These are phyloP conservation scores for Amanita exitialis DNA, from an alignment of 768 basidiomycete species.

Conservation along the genomic window DNA sequence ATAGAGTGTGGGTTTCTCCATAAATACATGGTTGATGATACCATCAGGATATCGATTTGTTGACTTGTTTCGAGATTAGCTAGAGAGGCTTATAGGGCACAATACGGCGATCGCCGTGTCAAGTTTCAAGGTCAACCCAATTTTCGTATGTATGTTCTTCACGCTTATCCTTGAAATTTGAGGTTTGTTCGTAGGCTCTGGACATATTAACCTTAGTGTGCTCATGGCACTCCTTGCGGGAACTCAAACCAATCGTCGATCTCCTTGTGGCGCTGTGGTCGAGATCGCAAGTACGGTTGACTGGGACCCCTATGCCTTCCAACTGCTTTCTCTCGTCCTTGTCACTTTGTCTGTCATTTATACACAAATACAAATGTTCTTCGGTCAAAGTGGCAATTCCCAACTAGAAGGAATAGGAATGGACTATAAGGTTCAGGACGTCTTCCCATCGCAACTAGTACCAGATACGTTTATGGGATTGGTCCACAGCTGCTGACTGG, in stretches of 20 bases:
- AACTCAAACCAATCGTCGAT: not conserved
- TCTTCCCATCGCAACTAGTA: not conserved
- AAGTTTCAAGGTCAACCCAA: too few species aligned
- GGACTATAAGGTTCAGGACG: not conserved
- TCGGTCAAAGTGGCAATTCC: conserved; percentile 5
- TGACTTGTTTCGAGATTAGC: too few species aligned
- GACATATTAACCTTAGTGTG: too few species aligned
- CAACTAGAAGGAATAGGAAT: not conserved
- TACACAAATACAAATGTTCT: conserved; percentile 19
- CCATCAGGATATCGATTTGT: too few species aligned
- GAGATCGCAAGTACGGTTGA: not conserved
- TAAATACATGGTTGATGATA: too few species aligned
- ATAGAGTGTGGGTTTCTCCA: too few species aligned
- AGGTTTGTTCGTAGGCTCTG: too few species aligned
- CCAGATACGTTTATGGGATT: conserved; percentile 54
- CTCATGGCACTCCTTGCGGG: not conserved
- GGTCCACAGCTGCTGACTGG: conserved; percentile 57
- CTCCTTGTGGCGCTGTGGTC: not conserved
- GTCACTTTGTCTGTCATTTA: conserved; percentile 24
- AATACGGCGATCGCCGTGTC: too few species aligned
- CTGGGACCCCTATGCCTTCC: conserved; percentile 28
- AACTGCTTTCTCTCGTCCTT: conserved; percentile 23
- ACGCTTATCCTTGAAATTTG: too few species aligned
- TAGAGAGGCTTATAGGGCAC: too few species aligned
- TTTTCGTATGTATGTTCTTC: too few species aligned